Percentiles rank a stretch among this genome's conserved stretches.
Evolutionary conservation across 148 eudicot genomes (phyloP).

Genomic region (Rheum nobile): DNA sequence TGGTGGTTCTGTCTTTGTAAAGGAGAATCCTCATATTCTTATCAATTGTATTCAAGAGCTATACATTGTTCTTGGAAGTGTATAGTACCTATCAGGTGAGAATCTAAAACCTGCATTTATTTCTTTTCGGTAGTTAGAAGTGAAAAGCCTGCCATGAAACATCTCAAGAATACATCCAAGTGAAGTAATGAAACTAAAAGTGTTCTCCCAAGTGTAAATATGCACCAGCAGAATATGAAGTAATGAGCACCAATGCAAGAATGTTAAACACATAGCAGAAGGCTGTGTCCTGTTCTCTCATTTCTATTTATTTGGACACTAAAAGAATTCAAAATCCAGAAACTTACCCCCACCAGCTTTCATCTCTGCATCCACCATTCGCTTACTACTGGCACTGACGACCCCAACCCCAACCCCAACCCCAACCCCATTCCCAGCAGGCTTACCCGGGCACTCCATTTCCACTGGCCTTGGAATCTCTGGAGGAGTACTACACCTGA

Average conservation of each 20-base stretch:
- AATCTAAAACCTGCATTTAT: neutral
- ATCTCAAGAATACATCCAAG: neutral
- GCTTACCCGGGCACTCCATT: constrained; percentile 34
- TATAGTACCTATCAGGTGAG: neutral
- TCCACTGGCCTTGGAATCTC: constrained; percentile 63
- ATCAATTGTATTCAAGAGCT: neutral
- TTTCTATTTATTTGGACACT: constrained; percentile 9
- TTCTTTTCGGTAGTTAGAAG: neutral
- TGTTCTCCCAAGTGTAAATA: neutral
- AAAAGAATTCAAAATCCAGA: constrained; percentile 72
- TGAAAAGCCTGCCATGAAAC: neutral
- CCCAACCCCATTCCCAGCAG: constrained; percentile 21
- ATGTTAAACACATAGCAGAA: neutral
- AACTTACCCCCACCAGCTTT: constrained; percentile 51
- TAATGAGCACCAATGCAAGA: neutral
- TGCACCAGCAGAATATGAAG: neutral
- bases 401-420: constrained; percentile 25
- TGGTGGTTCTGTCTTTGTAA: constrained; percentile 19
- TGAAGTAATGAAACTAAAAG: neutral
- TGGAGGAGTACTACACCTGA: constrained; percentile 75
- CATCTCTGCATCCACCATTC: constrained; percentile 31
- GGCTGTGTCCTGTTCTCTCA: constrained; percentile 3
- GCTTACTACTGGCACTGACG: constrained; percentile 37
- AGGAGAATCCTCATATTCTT: constrained; percentile 28
- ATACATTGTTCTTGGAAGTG: too few relatives aligned